Evolutionary conservation across 2,329 filamentous ascomycete species (phyloP), one percentile per base, ranked within the genome.

Genomic region (Clonostachys byssicola): DNA sequence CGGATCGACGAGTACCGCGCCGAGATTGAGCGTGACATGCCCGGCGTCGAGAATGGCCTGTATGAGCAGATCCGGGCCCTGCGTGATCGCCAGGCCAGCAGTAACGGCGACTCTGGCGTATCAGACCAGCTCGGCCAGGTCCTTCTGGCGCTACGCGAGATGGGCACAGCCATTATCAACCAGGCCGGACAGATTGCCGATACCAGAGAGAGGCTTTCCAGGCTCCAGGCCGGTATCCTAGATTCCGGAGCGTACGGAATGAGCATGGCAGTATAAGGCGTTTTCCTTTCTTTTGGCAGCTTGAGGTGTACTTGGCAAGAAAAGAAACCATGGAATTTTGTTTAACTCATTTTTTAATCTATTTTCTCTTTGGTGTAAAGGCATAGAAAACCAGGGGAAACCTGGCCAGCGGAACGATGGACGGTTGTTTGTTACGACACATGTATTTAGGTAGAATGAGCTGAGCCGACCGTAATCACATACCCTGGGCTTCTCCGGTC

Each of bases 21-120:
- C 43, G 70, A 72, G 53, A 73, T 73, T 40, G 70, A 73, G 54
- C 66, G 70, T 35, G 71, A 73, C 54, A 72, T 73, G 71, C 71
- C 71, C 4, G 68, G 70, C 30, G 71, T 73, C 2, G 71, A 73
- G 56, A 70, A 72, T 45, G 71, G 71, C 0, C 59, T 73, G 14
- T 73, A 73, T 49, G 71, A 72, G 50, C 66, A 70, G 50, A 69
- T 72, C 43, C 58, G 65, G 20, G 54, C 58, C 12, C 52, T 70
- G 14, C 59, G 65, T 7, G 66, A 70, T 46, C 61, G 50, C 8
- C 45, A 49, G 33, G 20, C 49, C 34, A 46, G 43, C 20, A 35
- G 46, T 46, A 57, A 58, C 34, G 57, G 56, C 44, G 57, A 52
- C 36, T 53, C 50, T 6, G 53, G 51, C 6, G 61, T 68, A 10